Percentiles rank a stretch among this genome's conserved stretches.
These are phyloP conservation scores for Metschnikowia baotianmanensis DNA, from an alignment of 805 yeast species.

Conservation along the genomic window DNA sequence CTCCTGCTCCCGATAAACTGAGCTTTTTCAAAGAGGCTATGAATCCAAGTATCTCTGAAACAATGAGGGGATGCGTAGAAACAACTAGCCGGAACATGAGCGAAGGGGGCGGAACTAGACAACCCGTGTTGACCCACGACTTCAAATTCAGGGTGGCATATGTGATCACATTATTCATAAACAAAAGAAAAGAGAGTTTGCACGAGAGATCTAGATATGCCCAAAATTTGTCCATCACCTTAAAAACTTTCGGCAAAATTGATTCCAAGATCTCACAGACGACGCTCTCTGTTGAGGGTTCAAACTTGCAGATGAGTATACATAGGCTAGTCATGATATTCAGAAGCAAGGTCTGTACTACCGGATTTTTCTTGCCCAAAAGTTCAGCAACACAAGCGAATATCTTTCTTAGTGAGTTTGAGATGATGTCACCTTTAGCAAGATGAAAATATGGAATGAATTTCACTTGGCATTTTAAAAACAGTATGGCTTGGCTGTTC, in stretches of 20 bases:
- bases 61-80: constrained; percentile 41
- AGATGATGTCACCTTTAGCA: background rate
- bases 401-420: background rate
- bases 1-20: constrained; percentile 22
- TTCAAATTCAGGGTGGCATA: background rate
- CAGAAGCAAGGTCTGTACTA: background rate
- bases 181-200: constrained; percentile 5
- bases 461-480: background rate
- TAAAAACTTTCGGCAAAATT: background rate
- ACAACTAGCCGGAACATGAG: constrained; percentile 39
- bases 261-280: constrained; percentile 2
- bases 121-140: background rate
- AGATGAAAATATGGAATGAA: constrained; percentile 1
- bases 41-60: constrained; percentile 47
- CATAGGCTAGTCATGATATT: background rate
- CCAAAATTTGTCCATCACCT: constrained; percentile 2
- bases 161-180: background rate
- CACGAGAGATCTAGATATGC: background rate
- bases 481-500: background rate
- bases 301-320: background rate
- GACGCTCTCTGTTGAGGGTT: background rate
- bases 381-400: background rate
- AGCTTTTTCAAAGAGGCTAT: constrained; percentile 39
- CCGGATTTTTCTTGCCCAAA: background rate
- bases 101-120: constrained; percentile 30